Base-by-base conservation (phyloP, 2,329 filamentous ascomycete species). In the Balansia obtecta region DNA sequence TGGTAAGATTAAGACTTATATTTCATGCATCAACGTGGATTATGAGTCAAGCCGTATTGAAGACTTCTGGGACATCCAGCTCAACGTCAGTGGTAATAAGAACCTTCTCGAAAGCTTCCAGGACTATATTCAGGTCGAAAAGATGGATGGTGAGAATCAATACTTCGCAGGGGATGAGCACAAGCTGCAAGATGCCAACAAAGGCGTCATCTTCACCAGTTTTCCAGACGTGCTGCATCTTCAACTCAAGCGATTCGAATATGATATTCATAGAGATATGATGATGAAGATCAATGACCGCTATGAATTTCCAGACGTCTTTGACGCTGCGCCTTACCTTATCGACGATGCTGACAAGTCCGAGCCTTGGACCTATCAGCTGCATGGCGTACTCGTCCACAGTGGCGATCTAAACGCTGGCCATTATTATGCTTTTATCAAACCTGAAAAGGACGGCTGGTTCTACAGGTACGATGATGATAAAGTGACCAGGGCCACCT, bases 241-340 rank as follows among this genome's bases (percentile, higher is more conserved):
- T 41, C 93, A 98, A 65, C 77, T 98, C 53, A 97, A 97, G 71
- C 85, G 93, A 48, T 98, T 98, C 66, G 89, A 98, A 65, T 98
- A 98, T 69, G 93, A 98, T 68, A 86, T 96, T 60, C 85, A 95
- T 58, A 82, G 88, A 59, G 91, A 97, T 63, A 89, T 88, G 56
- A 96, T 97, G 87, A 96, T 95, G 85, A 98, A 98, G 71, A 89
- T 98, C 64, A 94, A 95, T 61, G 88, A 94, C 60, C 82, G 88
- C 51, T 91, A 93, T 69, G 88, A 94, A 61, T 95, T 93, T 57
- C 88, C 88, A 1, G 87, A 94, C 53, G 71, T 79, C 51, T 88
- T 89, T 60, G 87, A 95, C 62, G 88, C 90, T 7, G 75, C 86
- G 0, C 89, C 89, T 0, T 98, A 93, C 63, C 79, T 98, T 18